Base-by-base conservation (phyloP, 2,329 filamentous ascomycete species). In the Herpotrichia juniperi region DNA sequence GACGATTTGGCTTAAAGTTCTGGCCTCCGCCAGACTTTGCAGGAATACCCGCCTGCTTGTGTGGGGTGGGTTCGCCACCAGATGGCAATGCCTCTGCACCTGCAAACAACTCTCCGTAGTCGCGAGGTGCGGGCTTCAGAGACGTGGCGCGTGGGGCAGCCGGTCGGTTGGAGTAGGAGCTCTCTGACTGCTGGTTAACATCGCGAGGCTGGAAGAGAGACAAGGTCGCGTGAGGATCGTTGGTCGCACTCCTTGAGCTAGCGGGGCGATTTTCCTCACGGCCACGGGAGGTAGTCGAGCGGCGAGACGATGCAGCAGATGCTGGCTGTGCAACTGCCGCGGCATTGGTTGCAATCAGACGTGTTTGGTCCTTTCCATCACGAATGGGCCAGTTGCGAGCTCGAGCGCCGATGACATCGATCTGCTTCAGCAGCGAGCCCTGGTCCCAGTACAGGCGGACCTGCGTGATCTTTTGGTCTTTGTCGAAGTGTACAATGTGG, bases 371-470 rank as follows among this genome's bases (percentile, higher is more conserved):
- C 65, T 85, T 85, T 69, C 88, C 89, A 71, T 96, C 92, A 62
- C 87, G 86, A 69, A 99, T 96, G 48, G 94, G 94, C 94, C 94
- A 99, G 76, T 94, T 96, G 73, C 89, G 90, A 50, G 90, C 91
- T 48, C 89, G 88, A 70, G 87, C 88, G 66, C 94, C 93, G 74
- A 99, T 97, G 50, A 97, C 87, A 57, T 97, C 93, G 58, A 97
- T 83, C 74, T 96, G 89, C 78, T 94, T 97, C 61, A 99, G 84
- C 34, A 99, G 84, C 48, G 91, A 89, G 55, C 87, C 93, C 75
- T 99, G 94, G 73, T 99, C 94, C 94, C 94, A 99, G 73, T 89
- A 91, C 62, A 93, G 85, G 63, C 93, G 90, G 59, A 97, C 90
- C 73, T 94, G 91, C 53, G 83, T 74, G 70, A 99, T 97, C 78